Percentiles rank a stretch among this genome's conserved stretches.
Evolutionary conservation across 2,329 filamentous ascomycete genomes (phyloP).

Genomic region (Penicillium janthinellum): DNA sequence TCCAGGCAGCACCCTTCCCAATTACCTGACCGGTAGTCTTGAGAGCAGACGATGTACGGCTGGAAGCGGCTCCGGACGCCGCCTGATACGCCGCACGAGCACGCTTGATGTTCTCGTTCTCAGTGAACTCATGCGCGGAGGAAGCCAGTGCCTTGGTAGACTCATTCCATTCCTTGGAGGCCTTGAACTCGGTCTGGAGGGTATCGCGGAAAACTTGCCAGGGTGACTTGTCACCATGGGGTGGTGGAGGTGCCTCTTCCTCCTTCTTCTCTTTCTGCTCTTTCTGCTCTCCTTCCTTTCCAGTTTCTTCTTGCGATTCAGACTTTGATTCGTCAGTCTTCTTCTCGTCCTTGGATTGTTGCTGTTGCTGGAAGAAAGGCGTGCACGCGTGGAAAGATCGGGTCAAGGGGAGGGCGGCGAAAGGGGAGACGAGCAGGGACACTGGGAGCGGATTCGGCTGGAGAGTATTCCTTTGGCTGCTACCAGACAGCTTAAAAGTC

Average conservation of each 20-base stretch:
- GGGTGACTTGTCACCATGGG: constrained; percentile 95
- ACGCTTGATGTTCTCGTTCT: constrained; percentile 86
- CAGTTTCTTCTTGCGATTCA: constrained; percentile 45
- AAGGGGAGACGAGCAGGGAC: constrained; percentile 38
- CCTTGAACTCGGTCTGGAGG: constrained; percentile 89
- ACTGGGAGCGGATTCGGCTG: constrained; percentile 31
- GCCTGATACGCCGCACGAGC: constrained; percentile 85
- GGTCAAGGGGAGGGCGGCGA: constrained; percentile 38
- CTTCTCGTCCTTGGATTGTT: constrained; percentile 41
- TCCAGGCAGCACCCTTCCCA: constrained; percentile 91
- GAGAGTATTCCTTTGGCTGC: constrained; percentile 36
- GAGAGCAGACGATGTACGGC: constrained; percentile 75
- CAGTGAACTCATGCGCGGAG: constrained; percentile 84
- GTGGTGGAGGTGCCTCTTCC: constrained; percentile 76
- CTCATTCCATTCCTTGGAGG: constrained; percentile 98
- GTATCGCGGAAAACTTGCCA: constrained; percentile 99
- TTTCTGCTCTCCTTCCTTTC: constrained; percentile 49
- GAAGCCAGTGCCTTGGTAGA: constrained; percentile 92
- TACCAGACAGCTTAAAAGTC: constrained; percentile 24
- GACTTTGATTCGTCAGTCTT: constrained; percentile 39
- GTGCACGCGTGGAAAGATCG: constrained; percentile 42
- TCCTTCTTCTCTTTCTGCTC: constrained; percentile 60
- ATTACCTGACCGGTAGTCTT: constrained; percentile 84
- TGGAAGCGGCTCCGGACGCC: constrained; percentile 79
- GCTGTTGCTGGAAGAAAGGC: constrained; percentile 39